Evolutionary conservation across 176 grass and related monocot species (phyloP).

Genomic region (Phoenix dactylifera): DNA sequence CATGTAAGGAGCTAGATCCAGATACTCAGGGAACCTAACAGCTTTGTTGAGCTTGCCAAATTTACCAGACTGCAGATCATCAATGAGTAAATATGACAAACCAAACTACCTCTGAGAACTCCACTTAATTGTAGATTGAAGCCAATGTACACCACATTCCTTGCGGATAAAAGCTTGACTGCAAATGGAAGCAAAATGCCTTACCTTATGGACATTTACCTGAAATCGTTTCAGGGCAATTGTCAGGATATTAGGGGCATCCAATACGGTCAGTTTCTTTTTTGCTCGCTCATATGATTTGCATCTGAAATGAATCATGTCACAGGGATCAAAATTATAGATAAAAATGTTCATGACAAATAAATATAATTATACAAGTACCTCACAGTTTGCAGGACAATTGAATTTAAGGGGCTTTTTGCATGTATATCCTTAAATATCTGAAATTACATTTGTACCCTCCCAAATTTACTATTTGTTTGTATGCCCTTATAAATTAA

Average conservation of each 20-base stretch:
- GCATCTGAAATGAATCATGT: conserved; percentile 9
- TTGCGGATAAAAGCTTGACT: too few species aligned
- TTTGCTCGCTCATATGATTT: conserved; percentile 24
- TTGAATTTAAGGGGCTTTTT: too few species aligned
- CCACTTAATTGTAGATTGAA: not conserved
- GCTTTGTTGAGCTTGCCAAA: conserved; percentile 32
- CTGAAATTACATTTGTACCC: too few species aligned
- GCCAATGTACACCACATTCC: too few species aligned
- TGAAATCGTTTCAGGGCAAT: conserved; percentile 26
- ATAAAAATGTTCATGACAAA: too few species aligned
- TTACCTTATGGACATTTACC: conserved; percentile 2
- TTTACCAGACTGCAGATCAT: conserved; percentile 19
- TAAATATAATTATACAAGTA: too few species aligned
- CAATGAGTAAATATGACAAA: not conserved
- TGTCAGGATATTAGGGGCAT: conserved; percentile 25
- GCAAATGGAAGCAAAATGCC: not conserved
- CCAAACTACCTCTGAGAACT: not conserved
- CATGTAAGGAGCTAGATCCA: conserved; percentile 28
- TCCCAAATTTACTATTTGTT: too few species aligned
- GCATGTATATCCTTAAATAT: too few species aligned
- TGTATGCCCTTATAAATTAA: too few species aligned
- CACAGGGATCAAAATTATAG: not conserved
- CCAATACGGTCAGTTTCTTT: conserved; percentile 22
- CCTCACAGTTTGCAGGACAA: too few species aligned
- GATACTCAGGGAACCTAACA: conserved; percentile 15